A percentile compares a stretch with the other conserved stretches of the same genome.
Conservation (phyloP, 306 rosid genomes). For the Quercus berberidifolia region DNA sequence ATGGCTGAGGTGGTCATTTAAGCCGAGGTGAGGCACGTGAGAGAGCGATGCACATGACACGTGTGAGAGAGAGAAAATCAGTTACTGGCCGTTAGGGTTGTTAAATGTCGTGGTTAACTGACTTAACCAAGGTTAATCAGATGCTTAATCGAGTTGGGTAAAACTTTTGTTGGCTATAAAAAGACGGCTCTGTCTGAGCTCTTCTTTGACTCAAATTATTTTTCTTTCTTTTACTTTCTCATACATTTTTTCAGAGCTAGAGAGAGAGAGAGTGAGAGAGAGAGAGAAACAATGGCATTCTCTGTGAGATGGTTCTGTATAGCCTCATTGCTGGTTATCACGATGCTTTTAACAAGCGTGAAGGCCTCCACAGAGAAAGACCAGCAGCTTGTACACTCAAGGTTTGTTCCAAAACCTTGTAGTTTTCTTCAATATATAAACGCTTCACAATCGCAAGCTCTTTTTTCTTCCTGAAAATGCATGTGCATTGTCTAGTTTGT, state of each 20-base stretch:
- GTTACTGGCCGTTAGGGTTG: slow-evolving; percentile 65
- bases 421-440: background rate
- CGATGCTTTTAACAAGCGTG: slow-evolving; percentile 24
- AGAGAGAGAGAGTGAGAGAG: slow-evolving; percentile 4
- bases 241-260: background rate
- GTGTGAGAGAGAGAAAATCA: slow-evolving; percentile 24
- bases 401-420: slow-evolving; percentile 24
- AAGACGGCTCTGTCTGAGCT: slow-evolving; percentile 24
- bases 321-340: slow-evolving; percentile 19
- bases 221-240: slow-evolving; percentile 4
- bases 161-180: slow-evolving; percentile 36
- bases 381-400: slow-evolving; percentile 28
- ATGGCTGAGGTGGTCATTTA: slow-evolving; percentile 12
- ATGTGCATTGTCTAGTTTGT: too few relatives aligned
- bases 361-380: slow-evolving; percentile 24
- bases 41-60: slow-evolving; percentile 40
- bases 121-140: slow-evolving; percentile 50
- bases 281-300: slow-evolving; percentile 47
- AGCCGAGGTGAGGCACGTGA: slow-evolving; percentile 41
- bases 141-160: background rate
- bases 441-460: background rate
- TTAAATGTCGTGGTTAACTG: slow-evolving; percentile 20
- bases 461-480: background rate
- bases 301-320: slow-evolving; percentile 21
- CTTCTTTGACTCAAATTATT: slow-evolving; percentile 29